phyloP scores from a whole-genome alignment of 2,329 filamentous ascomycete species.

The Pseudocercospora vitis region DNA sequence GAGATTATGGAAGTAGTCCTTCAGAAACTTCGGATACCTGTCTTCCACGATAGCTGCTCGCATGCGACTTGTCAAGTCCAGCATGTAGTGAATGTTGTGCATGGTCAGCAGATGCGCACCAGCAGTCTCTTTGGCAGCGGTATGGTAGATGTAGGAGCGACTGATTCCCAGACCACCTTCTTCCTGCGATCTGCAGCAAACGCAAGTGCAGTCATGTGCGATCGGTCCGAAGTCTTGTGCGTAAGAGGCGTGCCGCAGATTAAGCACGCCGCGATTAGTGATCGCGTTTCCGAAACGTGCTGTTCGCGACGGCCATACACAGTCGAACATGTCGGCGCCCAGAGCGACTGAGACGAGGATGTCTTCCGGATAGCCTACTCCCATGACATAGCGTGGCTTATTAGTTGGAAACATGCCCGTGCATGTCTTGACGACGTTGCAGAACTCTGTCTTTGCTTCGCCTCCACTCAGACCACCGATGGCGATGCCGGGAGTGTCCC shows the following conservation, averaged over 20 bases:
- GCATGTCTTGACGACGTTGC: constrained; percentile 78
- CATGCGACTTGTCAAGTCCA: constrained; percentile 75
- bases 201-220: constrained; percentile 78
- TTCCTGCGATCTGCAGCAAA: constrained; percentile 66
- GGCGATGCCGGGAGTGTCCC: constrained; percentile 92
- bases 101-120: constrained; percentile 84
- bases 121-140: constrained; percentile 90
- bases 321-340: constrained; percentile 99
- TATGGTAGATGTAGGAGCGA: constrained; percentile 85
- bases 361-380: constrained; percentile 94
- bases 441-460: constrained; percentile 91
- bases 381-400: constrained; percentile 99
- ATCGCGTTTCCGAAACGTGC: constrained; percentile 95
- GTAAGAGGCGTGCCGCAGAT: constrained; percentile 74
- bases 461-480: constrained; percentile 94
- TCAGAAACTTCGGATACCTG: constrained; percentile 74
- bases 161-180: constrained; percentile 75
- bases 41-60: constrained; percentile 58
- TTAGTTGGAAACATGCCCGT: constrained; percentile 79
- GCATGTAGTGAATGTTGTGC: constrained; percentile 92
- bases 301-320: constrained; percentile 95
- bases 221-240: constrained; percentile 79
- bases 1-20: constrained; percentile 71
- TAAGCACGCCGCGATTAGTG: constrained; percentile 76
- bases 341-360: constrained; percentile 89